These are phyloP conservation scores for Debaryomyces robertsiae DNA, from an alignment of 1,139 yeast species.

Conservation along the genomic window DNA sequence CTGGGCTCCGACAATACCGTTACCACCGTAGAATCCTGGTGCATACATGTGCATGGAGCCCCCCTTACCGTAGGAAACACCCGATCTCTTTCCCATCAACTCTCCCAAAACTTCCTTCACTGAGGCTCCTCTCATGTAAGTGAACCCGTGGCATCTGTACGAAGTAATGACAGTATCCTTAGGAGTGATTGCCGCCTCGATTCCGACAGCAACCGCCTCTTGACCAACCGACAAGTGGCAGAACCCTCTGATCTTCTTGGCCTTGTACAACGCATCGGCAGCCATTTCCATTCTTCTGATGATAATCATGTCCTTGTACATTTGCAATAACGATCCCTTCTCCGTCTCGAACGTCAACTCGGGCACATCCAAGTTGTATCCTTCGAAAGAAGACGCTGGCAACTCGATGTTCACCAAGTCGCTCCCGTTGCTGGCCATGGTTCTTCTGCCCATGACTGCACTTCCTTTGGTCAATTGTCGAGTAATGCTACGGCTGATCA, in stretches of 20 bases:
- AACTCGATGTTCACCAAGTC: slow-evolving; percentile 57
- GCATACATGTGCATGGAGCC: slow-evolving; percentile 99
- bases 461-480: slow-evolving; percentile 14
- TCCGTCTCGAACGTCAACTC: slow-evolving; percentile 72
- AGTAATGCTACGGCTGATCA: slow-evolving; percentile 12
- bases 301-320: slow-evolving; percentile 95
- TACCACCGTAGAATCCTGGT: slow-evolving; percentile 95
- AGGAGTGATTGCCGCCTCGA: slow-evolving; percentile 86
- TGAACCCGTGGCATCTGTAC: slow-evolving; percentile 98
- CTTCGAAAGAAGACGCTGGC: slow-evolving; percentile 81
- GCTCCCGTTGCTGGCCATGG: slow-evolving; percentile 37
- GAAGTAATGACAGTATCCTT: slow-evolving; percentile 92
- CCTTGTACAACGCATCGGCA: slow-evolving; percentile 95
- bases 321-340: slow-evolving; percentile 76
- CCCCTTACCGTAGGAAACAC: slow-evolving; percentile 97
- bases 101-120: slow-evolving; percentile 92
- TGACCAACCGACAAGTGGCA: slow-evolving; percentile 99
- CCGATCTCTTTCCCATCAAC: slow-evolving; percentile 93
- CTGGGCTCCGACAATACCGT: slow-evolving; percentile 99
- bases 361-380: slow-evolving; percentile 79
- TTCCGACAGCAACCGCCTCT: slow-evolving; percentile 98
- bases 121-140: slow-evolving; percentile 92
- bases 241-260: slow-evolving; percentile 97
- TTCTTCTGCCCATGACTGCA: slow-evolving; percentile 25
- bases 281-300: slow-evolving; percentile 99